Conservation (phyloP, 805 yeast genomes). For the Cyberlindnera suaveolens region DNA sequence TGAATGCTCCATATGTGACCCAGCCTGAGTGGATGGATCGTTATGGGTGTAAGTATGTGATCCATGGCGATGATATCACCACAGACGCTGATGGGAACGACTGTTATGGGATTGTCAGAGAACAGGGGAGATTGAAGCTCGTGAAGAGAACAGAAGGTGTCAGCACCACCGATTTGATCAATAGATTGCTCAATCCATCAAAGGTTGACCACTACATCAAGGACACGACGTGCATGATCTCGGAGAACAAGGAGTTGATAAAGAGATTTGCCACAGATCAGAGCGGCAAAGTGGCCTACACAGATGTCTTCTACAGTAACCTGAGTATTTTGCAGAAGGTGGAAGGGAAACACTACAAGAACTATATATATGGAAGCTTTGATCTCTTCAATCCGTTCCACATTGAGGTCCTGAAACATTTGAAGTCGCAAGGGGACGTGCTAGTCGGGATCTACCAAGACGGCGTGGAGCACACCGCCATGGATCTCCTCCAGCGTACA, state of each 20-base stretch:
- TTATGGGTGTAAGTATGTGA: constrained; percentile 81
- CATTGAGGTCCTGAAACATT: constrained; percentile 58
- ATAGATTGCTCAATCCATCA: constrained; percentile 56
- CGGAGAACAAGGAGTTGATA: constrained; percentile 5
- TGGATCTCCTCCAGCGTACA: constrained; percentile 82
- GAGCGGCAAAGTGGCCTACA: constrained; percentile 48
- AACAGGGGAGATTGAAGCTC: constrained; percentile 78
- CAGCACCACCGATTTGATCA: constrained; percentile 91
- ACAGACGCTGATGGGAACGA: constrained; percentile 95
- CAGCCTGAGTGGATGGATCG: constrained; percentile 65
- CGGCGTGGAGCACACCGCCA: constrained; percentile 67
- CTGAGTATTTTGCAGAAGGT: constrained; percentile 15
- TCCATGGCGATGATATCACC: constrained; percentile 97
- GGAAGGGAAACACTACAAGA: constrained; percentile 21
- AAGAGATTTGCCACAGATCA: constrained; percentile 52
- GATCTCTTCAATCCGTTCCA: constrained; percentile 94
- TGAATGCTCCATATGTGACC: constrained; percentile 90
- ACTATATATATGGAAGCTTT: constrained; percentile 77
- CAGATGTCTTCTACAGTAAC: constrained; percentile 39
- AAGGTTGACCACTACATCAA: constrained; percentile 12
- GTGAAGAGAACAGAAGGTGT: constrained; percentile 93
- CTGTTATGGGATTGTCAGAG: constrained; percentile 80
- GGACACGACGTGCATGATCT: constrained; percentile 1
- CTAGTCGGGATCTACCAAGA: constrained; percentile 69
- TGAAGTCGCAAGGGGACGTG: constrained; percentile 36